Evolutionary conservation across 1,139 yeast genomes (phyloP).

Genomic region (Taphrina pruni): DNA sequence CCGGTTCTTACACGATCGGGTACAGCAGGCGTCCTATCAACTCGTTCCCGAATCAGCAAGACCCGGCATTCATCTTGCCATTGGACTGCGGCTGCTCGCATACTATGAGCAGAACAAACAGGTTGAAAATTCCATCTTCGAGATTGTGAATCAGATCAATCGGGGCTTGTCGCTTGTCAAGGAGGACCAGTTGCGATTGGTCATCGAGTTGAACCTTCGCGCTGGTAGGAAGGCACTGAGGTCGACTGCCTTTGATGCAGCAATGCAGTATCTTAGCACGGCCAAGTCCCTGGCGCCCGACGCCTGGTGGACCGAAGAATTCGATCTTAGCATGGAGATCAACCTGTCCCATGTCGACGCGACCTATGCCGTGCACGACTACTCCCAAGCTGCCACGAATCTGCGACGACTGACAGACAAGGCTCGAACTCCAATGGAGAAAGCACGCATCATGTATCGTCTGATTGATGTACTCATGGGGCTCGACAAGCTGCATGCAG

Average conservation of each 20-base stretch:
- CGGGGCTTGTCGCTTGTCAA: slow-evolving; percentile 20
- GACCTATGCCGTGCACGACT: slow-evolving; percentile 27
- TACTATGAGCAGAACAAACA: neutral
- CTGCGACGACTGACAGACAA: slow-evolving; percentile 5
- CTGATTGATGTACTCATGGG: slow-evolving; percentile 35
- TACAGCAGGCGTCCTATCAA: slow-evolving; percentile 38
- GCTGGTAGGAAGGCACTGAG: slow-evolving; percentile 38
- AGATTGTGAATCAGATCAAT: slow-evolving; percentile 37
- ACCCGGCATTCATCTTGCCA: slow-evolving; percentile 30
- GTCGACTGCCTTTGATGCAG: slow-evolving; percentile 34
- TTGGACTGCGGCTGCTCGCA: slow-evolving; percentile 26
- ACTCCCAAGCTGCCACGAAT: slow-evolving; percentile 14
- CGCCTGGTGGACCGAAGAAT: slow-evolving; percentile 24
- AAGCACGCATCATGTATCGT: slow-evolving; percentile 20
- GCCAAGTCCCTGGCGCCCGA: slow-evolving; percentile 25
- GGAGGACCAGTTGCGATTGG: slow-evolving; percentile 9
- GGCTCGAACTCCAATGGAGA: slow-evolving; percentile 10
- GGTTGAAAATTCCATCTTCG: slow-evolving; percentile 23
- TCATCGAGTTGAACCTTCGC: slow-evolving; percentile 35
- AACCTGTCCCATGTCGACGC: slow-evolving; percentile 33
- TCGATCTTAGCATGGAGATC: slow-evolving; percentile 21
- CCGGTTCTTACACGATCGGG: slow-evolving; percentile 39
- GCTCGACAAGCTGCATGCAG: slow-evolving; percentile 26
- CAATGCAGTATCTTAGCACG: slow-evolving; percentile 21
- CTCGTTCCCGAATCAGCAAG: slow-evolving; percentile 21